These are phyloP conservation scores for Achaetomium macrosporum DNA, from an alignment of 2,329 filamentous ascomycete species.

Conservation along the genomic window DNA sequence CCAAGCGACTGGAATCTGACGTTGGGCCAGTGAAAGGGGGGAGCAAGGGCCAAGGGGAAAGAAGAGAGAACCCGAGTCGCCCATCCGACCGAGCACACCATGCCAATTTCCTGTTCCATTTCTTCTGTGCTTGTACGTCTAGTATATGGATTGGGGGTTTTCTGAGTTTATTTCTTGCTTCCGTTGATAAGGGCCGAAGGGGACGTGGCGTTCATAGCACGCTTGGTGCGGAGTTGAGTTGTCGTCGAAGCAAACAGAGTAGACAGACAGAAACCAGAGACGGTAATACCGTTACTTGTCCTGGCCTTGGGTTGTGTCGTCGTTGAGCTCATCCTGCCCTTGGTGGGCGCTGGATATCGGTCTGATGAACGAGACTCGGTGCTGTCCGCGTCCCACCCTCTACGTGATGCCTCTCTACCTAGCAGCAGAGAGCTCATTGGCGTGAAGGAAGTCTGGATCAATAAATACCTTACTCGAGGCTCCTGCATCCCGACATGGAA, in stretches of 20 bases:
- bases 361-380: no score
- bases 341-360: background rate
- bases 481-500: no score
- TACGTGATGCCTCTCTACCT: no score
- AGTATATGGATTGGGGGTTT: background rate
- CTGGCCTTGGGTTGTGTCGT: background rate
- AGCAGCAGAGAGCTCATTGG: no score
- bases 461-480: no score
- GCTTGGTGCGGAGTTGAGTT: background rate
- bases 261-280: background rate
- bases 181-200: background rate
- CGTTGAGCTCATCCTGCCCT: background rate
- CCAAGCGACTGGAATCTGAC: no score
- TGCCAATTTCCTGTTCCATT: background rate
- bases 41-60: background rate
- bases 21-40: no score
- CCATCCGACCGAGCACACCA: background rate
- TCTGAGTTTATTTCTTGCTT: slow-evolving; percentile 3
- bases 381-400: no score
- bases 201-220: slow-evolving; percentile 5
- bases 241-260: background rate
- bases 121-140: slow-evolving; percentile 1
- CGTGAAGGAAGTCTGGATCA: no score
- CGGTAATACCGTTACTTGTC: background rate
- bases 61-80: background rate